Conservation (phyloP, 2,329 filamentous ascomycete species). For the Neopestalotiopsis sp. region DNA sequence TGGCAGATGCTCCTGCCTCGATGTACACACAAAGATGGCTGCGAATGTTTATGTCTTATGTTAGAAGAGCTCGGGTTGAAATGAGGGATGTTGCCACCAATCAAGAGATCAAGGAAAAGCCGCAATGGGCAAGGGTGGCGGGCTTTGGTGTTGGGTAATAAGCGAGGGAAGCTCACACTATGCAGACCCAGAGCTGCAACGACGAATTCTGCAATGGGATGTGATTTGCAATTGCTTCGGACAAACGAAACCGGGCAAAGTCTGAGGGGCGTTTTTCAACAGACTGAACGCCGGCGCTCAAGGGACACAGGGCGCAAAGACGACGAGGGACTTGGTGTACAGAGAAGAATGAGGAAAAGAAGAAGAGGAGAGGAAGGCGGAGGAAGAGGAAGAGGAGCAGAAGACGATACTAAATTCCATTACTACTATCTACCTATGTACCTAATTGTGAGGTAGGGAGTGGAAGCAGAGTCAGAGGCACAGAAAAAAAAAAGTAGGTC, state of each 20-base stretch:
- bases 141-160: not conserved
- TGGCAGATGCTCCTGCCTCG: not conserved
- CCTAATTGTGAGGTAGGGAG: slow-evolving; percentile 2
- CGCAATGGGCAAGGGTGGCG: slow-evolving; percentile 3
- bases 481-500: slow-evolving; percentile 12
- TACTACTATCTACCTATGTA: not conserved
- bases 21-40: not conserved
- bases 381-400: not conserved
- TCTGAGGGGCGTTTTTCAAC: not conserved
- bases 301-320: not conserved
- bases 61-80: not conserved
- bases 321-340: not conserved
- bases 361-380: not conserved
- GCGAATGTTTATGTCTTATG: not conserved
- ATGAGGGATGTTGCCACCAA: not conserved
- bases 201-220: not conserved
- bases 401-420: not conserved
- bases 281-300: not conserved
- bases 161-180: slow-evolving; percentile 2
- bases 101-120: not conserved
- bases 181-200: not conserved
- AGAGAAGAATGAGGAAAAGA: not conserved
- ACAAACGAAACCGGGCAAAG: not conserved
- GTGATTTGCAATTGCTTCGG: too few species aligned
- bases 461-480: not conserved